Conservation (phyloP, 805 yeast species). For the Metschnikowia lochheadii region DNA sequence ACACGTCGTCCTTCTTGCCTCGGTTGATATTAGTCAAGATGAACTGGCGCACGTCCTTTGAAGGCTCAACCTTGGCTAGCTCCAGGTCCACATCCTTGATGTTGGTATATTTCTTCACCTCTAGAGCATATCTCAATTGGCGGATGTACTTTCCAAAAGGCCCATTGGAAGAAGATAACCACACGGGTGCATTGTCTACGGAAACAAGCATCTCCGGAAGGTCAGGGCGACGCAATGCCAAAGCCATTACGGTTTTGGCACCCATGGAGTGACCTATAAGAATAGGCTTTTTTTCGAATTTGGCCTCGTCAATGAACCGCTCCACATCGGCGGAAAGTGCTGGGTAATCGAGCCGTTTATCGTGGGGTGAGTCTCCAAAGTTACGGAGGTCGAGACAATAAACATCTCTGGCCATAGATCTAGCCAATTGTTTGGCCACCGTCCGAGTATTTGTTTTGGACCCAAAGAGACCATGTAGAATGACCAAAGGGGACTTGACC, state of each 20-base stretch:
- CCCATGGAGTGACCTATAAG: slow-evolving; percentile 87
- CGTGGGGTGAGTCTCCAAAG: slow-evolving; percentile 90
- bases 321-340: slow-evolving; percentile 85
- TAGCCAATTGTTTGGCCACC: slow-evolving; percentile 60
- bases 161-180: slow-evolving; percentile 46
- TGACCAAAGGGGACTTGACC: slow-evolving; percentile 58
- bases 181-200: slow-evolving; percentile 89
- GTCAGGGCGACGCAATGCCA: slow-evolving; percentile 64
- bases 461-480: slow-evolving; percentile 89
- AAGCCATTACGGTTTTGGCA: slow-evolving; percentile 89
- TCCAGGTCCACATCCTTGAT: slow-evolving; percentile 65
- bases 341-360: slow-evolving; percentile 67
- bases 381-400: slow-evolving; percentile 78
- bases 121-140: slow-evolving; percentile 56
- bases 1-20: slow-evolving; percentile 36
- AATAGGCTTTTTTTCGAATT: slow-evolving; percentile 43
- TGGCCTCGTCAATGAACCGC: slow-evolving; percentile 50
- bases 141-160: slow-evolving; percentile 64
- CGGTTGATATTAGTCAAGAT: slow-evolving; percentile 63
- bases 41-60: slow-evolving; percentile 65
- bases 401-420: slow-evolving; percentile 49
- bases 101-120: slow-evolving; percentile 40
- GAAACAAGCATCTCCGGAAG: slow-evolving; percentile 59
- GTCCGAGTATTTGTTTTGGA: slow-evolving; percentile 74
- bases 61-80: slow-evolving; percentile 59